A percentile compares a stretch with the other conserved stretches of the same genome.
These are phyloP conservation scores for Termitomyces sp. DNA, from an alignment of 768 basidiomycete species.

Conservation along the genomic window DNA sequence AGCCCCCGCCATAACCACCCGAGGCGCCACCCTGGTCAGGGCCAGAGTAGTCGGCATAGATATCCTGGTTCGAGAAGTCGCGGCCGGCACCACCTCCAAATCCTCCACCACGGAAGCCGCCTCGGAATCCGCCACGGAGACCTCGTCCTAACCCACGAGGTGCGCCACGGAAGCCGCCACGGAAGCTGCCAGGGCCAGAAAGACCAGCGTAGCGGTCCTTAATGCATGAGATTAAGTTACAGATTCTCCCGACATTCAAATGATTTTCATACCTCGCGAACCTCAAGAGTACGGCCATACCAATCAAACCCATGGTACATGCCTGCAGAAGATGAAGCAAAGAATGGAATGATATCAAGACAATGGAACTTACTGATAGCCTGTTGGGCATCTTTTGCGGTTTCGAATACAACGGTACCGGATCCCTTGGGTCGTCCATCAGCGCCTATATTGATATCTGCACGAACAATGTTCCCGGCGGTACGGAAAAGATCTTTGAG, in stretches of 20 bases:
- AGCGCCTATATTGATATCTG: conserved; percentile 90
- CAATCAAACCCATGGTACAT: conserved; percentile 99
- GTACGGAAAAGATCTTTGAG: conserved; percentile 95
- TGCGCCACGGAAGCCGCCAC: conserved; percentile 43
- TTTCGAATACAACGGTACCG: conserved; percentile 96
- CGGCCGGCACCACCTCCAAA: conserved; percentile 52
- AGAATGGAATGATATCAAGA: not conserved
- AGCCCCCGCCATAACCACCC: conserved; percentile 26
- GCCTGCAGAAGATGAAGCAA: conserved; percentile 34
- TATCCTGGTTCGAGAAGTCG: conserved; percentile 81
- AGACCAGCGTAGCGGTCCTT: conserved; percentile 88
- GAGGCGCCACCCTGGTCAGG: conserved; percentile 63
- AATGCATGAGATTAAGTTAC: not conserved
- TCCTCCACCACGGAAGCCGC: conserved; percentile 52
- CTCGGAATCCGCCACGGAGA: conserved; percentile 38
- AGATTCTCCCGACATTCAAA: not conserved
- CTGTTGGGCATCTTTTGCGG: conserved; percentile 81
- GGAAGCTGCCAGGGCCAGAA: conserved; percentile 62
- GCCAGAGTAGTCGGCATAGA: conserved; percentile 91
- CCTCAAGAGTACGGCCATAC: conserved; percentile 94
- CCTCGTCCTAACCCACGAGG: conserved; percentile 27
- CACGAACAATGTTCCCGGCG: conserved; percentile 91
- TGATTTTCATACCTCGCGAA: conserved; percentile 68
- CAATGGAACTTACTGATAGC: conserved; percentile 71
- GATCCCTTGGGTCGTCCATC: conserved; percentile 95